These are phyloP conservation scores for Monilinia aucupariae DNA, from an alignment of 2,329 filamentous ascomycete species.

Conservation along the genomic window DNA sequence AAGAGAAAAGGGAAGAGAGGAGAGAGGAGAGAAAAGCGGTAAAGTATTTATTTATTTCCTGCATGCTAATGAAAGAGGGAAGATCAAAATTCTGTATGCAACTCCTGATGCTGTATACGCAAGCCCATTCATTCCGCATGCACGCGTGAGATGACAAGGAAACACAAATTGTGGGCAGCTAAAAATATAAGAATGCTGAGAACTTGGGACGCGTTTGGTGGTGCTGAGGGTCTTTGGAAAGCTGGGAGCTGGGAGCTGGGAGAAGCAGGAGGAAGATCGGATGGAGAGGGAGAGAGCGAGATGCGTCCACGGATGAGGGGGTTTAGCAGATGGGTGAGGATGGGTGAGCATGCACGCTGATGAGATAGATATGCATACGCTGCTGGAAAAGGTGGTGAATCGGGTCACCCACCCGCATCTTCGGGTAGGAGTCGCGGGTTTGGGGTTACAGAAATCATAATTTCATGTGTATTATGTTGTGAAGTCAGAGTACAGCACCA, in stretches of 20 bases:
- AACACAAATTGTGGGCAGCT: no score
- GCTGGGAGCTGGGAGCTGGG: no score
- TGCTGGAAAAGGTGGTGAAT: not conserved
- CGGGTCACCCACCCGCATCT: not conserved
- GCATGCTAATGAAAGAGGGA: not conserved
- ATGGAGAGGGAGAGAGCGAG: no score
- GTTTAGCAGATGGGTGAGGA: not conserved
- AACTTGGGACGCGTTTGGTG: not conserved
- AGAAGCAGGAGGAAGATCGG: not conserved
- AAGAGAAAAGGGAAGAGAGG: no score
- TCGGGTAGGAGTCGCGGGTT: not conserved
- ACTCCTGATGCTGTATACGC: not conserved
- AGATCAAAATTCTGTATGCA: not conserved
- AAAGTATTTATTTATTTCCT: no score
- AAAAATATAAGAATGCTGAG: not conserved
- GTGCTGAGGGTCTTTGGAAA: not conserved
- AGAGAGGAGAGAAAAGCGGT: no score
- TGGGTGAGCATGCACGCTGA: not conserved
- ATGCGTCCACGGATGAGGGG: not conserved
- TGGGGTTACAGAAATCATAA: no score
- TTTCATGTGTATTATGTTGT: not conserved
- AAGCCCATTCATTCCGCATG: not conserved
- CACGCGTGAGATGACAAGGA: not conserved
- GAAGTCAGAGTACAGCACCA: constrained; percentile 15
- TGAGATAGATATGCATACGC: no score